Percentiles rank a stretch among this genome's conserved stretches.
These are phyloP conservation scores for Fraxinus nigra DNA, from an alignment of 305 asterid genomes.

Conservation along the genomic window DNA sequence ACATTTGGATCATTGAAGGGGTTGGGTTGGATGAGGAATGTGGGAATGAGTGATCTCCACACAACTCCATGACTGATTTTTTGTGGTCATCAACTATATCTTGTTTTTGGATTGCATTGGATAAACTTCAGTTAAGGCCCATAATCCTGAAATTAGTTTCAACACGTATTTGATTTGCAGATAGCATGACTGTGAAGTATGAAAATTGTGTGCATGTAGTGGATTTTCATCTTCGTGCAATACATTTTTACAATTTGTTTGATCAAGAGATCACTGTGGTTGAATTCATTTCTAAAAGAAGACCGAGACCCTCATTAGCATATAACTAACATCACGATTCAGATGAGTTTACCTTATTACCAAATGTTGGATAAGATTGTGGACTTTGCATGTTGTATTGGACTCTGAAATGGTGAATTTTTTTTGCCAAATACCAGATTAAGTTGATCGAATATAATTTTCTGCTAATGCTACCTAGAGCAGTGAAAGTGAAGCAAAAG, in stretches of 20 bases:
- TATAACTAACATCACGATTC: background rate
- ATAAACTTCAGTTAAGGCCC: background rate
- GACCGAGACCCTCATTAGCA: background rate
- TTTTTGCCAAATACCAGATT: conserved; percentile 1
- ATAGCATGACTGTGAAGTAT: background rate
- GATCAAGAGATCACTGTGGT: background rate
- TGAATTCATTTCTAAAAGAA: background rate
- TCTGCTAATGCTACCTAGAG: conserved; percentile 9
- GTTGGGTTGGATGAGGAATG: background rate
- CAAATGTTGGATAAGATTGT: background rate
- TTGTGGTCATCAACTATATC: background rate
- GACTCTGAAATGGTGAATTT: background rate
- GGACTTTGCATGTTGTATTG: conserved; percentile 11
- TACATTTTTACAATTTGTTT: background rate
- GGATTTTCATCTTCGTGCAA: background rate
- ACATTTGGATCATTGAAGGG: background rate
- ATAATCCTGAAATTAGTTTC: background rate
- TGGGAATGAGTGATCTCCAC: background rate
- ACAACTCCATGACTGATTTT: background rate
- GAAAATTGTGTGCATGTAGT: background rate
- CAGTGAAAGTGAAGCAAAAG: background rate
- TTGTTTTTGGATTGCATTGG: background rate
- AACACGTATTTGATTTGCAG: background rate
- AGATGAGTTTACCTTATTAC: background rate
- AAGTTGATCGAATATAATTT: background rate